Conservation (phyloP, 1,284 basidiomycete genomes). For the Sanguinoderma infundibulare region DNA sequence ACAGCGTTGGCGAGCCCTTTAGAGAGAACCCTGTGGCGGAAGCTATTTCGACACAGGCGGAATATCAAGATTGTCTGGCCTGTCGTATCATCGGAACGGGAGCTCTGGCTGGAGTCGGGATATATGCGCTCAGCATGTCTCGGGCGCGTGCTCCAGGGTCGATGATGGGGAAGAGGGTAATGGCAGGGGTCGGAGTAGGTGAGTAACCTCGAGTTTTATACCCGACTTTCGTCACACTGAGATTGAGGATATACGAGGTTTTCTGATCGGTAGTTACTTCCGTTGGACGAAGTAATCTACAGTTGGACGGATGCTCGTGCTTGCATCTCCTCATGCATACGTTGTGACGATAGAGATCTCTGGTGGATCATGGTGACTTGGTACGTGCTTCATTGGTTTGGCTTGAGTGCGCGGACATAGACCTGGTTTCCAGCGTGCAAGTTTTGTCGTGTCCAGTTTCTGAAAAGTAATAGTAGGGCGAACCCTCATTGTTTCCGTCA, state of each 20-base stretch:
- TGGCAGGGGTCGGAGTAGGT: conserved; percentile 42
- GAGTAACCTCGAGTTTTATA: conserved; percentile 13
- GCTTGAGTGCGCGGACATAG: not conserved
- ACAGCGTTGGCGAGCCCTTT: not conserved
- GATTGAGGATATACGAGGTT: conserved; percentile 22
- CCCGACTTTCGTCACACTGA: not conserved
- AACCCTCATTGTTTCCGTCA: no score
- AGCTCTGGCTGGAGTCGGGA: conserved; percentile 38
- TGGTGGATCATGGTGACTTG: no score
- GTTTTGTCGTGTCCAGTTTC: not conserved
- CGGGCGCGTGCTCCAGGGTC: conserved; percentile 42
- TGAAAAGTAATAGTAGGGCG: no score
- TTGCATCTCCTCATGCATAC: no score
- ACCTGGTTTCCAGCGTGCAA: no score
- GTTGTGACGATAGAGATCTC: no score
- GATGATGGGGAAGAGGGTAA: conserved; percentile 39
- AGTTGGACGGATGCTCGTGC: not conserved
- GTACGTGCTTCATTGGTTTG: not conserved
- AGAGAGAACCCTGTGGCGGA: no score
- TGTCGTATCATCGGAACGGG: conserved; percentile 42
- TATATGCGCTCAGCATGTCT: conserved; percentile 40
- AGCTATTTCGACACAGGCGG: not conserved
- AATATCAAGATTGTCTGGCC: conserved; percentile 41
- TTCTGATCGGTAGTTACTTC: conserved; percentile 33
- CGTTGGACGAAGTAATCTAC: conserved; percentile 29